Evolutionary conservation across 148 eudicot genomes (phyloP), one percentile per base, ranked within the genome.

Genomic region (Rhododendron henanense): DNA sequence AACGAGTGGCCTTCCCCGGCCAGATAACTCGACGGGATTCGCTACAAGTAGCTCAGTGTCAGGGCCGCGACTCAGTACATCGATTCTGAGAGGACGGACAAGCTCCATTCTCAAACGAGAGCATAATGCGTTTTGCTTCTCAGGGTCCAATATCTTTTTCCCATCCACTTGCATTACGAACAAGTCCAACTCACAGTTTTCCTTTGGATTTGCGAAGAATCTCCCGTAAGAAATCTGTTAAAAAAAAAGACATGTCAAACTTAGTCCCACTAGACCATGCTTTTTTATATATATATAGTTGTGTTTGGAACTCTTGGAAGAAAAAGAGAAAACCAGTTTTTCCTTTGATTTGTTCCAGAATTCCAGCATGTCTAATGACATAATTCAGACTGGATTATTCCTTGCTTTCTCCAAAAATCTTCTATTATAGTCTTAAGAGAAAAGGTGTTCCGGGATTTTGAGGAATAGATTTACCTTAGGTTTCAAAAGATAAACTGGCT

Each of bases 21-120:
- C 93, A 14, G 95, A 92, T 78, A 93, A 87, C 87, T 93, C 95
- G 18, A 92, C 93, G 1, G 94, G 95, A 82, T 93, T 93, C 33
- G 93, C 92, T 14, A 93, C 95, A 47, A 92, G 87, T 85, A 93
- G 87, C 89, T 93, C 95, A 2, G 93, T 92, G 85, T 93, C 95
- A 67, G 95, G 95, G 69, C 95, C 95, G 28, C 92, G 90, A 87
- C 91, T 93, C 61, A 93, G 88, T 67, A 93, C 92, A 84, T 92
- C 88, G 10, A 93, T 88, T 81, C 88, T 89, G 23, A 93, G 90
- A 45, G 95, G 95, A 53, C 85, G 90, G 83, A 82, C 79, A 31
- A 93, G 87, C 82, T 90, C 95, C 87, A 84, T 88, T 78, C 81
- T 85, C 71, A 93, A 85, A 80, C 95, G 93, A 65, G 91, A 87